Evolutionary conservation across 441 rosid genomes (phyloP).

Genomic region (Erodium moschatum): DNA sequence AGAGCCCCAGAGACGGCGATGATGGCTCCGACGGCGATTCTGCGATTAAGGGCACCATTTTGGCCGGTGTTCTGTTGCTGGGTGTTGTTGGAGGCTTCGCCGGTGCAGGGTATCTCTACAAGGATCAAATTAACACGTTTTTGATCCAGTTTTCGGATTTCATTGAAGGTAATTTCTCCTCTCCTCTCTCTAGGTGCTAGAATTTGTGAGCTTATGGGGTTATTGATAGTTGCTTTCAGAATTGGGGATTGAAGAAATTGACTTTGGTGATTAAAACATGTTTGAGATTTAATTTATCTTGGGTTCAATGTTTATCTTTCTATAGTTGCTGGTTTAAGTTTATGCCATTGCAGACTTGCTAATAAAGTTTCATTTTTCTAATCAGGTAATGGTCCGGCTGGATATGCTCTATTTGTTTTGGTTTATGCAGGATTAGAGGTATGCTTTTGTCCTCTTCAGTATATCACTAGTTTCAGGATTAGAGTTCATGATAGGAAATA

Average conservation of each 20-base stretch:
- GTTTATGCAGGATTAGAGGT: constrained; percentile 92
- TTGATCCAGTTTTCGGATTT: constrained; percentile 66
- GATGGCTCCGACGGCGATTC: constrained; percentile 42
- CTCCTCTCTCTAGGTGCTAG: not conserved
- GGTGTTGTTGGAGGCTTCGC: constrained; percentile 82
- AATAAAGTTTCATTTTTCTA: constrained; percentile 11
- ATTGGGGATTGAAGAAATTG: not conserved
- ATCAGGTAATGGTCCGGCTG: constrained; percentile 85
- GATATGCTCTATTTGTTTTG: constrained; percentile 81
- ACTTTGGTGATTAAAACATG: too few relatives aligned
- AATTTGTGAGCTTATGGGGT: not conserved
- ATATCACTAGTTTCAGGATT: constrained; percentile 1
- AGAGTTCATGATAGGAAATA: constrained; percentile 1
- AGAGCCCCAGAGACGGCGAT: constrained; percentile 16
- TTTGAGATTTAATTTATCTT: too few relatives aligned
- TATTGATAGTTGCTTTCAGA: not conserved
- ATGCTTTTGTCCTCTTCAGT: constrained; percentile 24
- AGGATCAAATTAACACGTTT: constrained; percentile 69
- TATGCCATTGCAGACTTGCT: constrained; percentile 15
- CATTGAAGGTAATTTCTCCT: constrained; percentile 54
- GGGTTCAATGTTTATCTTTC: too few relatives aligned
- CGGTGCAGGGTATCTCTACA: constrained; percentile 60
- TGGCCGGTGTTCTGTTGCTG: constrained; percentile 76
- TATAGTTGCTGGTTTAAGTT: not conserved
- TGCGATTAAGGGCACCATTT: constrained; percentile 66